Conservation (phyloP, 169 alveolate genomes). For the Plasmodium chabaudi region DNA sequence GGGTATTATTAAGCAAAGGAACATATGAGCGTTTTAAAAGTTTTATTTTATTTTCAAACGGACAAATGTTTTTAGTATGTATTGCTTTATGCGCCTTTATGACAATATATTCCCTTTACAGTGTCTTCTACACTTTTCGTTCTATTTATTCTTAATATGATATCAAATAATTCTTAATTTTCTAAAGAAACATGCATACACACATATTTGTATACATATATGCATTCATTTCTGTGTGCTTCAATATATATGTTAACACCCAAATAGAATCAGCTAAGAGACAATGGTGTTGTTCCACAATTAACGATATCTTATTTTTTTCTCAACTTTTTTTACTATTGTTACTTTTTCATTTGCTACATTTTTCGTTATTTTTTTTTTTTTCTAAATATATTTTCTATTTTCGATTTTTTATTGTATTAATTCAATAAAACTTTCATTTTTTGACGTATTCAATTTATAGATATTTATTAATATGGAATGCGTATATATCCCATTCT, state of each 20-base stretch:
- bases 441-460: not conserved
- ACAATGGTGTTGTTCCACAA: not conserved
- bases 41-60: slow-evolving; percentile 68
- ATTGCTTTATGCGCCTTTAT: slow-evolving; percentile 66
- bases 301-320: not conserved
- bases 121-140: slow-evolving; percentile 61
- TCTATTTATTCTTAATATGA: slow-evolving; percentile 54
- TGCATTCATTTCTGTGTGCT: not conserved
- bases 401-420: not conserved
- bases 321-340: not conserved
- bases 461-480: not conserved
- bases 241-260: not conserved
- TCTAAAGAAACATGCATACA: not conserved
- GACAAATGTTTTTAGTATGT: slow-evolving; percentile 70
- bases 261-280: not conserved
- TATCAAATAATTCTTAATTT: not conserved
- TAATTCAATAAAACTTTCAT: not conserved
- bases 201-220: not conserved
- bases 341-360: not conserved
- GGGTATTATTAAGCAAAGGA: slow-evolving; percentile 59
- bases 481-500: not conserved
- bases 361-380: not conserved
- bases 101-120: slow-evolving; percentile 63
- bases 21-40: slow-evolving; percentile 70
- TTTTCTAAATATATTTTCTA: not conserved